These are phyloP conservation scores for Spiraea crenata DNA, from an alignment of 331 rosid genomes.

Conservation along the genomic window DNA sequence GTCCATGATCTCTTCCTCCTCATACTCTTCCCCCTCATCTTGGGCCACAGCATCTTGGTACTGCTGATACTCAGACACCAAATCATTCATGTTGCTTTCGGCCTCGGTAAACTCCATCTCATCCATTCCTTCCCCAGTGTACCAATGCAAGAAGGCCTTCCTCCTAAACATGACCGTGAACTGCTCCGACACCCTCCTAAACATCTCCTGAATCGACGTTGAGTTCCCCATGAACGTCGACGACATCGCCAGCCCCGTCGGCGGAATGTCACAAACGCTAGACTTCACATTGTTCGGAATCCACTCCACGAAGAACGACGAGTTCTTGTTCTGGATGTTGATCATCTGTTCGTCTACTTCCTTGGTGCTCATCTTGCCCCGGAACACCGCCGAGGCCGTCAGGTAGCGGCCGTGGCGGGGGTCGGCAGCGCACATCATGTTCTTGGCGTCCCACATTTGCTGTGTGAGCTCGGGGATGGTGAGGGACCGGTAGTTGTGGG, in stretches of 20 bases:
- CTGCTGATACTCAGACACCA: constrained; percentile 84
- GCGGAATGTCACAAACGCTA: constrained; percentile 83
- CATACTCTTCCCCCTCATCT: constrained; percentile 40
- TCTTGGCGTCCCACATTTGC: constrained; percentile 83
- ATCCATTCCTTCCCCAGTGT: too few relatives aligned
- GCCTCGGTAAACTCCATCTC: too few relatives aligned
- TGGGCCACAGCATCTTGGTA: constrained; percentile 74
- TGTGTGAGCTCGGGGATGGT: constrained; percentile 86
- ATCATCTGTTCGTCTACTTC: constrained; percentile 84
- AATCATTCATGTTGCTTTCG: constrained; percentile 45
- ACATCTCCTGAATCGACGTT: constrained; percentile 85
- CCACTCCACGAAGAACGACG: constrained; percentile 83
- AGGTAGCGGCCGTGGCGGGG: constrained; percentile 82
- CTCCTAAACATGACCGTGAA: constrained; percentile 86
- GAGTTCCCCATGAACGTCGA: constrained; percentile 90
- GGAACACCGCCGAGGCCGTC: constrained; percentile 85
- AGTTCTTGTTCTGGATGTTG: constrained; percentile 86
- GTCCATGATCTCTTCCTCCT: constrained; percentile 38
- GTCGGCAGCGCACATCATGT: constrained; percentile 84
- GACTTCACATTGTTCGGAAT: constrained; percentile 87
- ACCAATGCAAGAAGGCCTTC: constrained; percentile 37
- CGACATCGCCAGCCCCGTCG: constrained; percentile 72
- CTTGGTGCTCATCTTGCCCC: constrained; percentile 84
- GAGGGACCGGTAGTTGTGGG: constrained; percentile 66
- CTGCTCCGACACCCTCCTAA: constrained; percentile 79